These are phyloP conservation scores for Pythium coloratum DNA, from an alignment of 352 stramenopile species.

Conservation along the genomic window DNA sequence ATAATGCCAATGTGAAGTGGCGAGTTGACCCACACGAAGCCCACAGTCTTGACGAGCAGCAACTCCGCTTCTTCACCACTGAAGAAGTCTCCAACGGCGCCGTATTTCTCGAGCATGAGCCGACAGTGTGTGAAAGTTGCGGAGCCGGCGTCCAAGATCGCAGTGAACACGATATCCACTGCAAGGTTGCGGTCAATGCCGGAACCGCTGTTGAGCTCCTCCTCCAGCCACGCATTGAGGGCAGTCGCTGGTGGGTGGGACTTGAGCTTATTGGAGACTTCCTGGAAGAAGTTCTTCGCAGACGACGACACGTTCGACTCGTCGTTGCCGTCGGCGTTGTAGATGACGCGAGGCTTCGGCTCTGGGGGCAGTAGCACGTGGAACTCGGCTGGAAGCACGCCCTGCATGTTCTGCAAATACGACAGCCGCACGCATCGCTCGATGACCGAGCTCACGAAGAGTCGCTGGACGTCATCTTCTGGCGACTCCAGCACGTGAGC, in stretches of 20 bases:
- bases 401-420: slow-evolving; percentile 86
- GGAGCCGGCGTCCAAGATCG: slow-evolving; percentile 69
- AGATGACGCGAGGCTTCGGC: slow-evolving; percentile 70
- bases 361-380: slow-evolving; percentile 75
- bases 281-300: slow-evolving; percentile 55
- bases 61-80: slow-evolving; percentile 49
- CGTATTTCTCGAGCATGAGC: slow-evolving; percentile 79
- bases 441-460: slow-evolving; percentile 85
- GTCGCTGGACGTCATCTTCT: slow-evolving; percentile 77
- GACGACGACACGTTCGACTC: slow-evolving; percentile 25
- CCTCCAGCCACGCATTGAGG: slow-evolving; percentile 60
- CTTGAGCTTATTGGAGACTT: slow-evolving; percentile 68
- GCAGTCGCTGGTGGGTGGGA: slow-evolving; percentile 50
- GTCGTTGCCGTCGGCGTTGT: slow-evolving; percentile 37
- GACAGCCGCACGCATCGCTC: slow-evolving; percentile 83
- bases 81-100: slow-evolving; percentile 51
- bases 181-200: slow-evolving; percentile 49
- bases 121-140: slow-evolving; percentile 86
- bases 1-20: slow-evolving; percentile 83
- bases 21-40: slow-evolving; percentile 78
- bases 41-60: slow-evolving; percentile 65
- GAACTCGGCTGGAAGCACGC: slow-evolving; percentile 66
- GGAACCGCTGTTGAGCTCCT: slow-evolving; percentile 40
- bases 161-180: slow-evolving; percentile 75
- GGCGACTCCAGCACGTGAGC: slow-evolving; percentile 72